Conservation (phyloP, 495 filamentous ascomycete species). For the Amphirosellinia nigrospora region DNA sequence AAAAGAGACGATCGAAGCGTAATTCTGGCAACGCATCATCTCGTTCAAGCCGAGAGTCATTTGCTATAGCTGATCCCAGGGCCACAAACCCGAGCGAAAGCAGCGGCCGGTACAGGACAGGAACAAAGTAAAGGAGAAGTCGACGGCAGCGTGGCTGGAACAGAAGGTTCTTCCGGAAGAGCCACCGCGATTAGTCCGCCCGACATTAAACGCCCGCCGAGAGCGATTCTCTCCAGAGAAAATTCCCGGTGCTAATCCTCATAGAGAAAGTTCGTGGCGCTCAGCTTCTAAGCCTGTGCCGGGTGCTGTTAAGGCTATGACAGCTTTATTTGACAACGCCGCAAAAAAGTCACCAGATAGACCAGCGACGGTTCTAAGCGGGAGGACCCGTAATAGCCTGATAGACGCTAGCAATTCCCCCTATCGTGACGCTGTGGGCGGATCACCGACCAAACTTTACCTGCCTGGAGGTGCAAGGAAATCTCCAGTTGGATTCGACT, state of each 20-base stretch:
- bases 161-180: slow-evolving; percentile 20
- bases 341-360: slow-evolving; percentile 25
- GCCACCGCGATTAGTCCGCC: neutral
- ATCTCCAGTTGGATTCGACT: neutral
- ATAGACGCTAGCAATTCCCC: slow-evolving; percentile 32
- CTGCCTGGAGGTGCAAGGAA: slow-evolving; percentile 8
- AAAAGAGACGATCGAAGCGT: slow-evolving; percentile 37
- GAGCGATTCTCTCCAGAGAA: neutral
- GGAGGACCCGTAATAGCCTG: slow-evolving; percentile 11
- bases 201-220: neutral
- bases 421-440: slow-evolving; percentile 34
- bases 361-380: neutral
- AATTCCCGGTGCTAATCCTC: neutral
- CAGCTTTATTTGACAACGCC: slow-evolving; percentile 50
- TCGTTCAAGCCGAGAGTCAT: slow-evolving; percentile 27
- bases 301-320: slow-evolving; percentile 51
- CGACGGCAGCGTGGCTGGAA: neutral
- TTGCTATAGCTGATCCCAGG: neutral
- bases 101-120: neutral
- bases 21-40: slow-evolving; percentile 20
- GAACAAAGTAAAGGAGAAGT: neutral
- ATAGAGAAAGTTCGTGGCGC: slow-evolving; percentile 19
- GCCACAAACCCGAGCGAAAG: slow-evolving; percentile 24
- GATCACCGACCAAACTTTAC: slow-evolving; percentile 24
- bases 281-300: slow-evolving; percentile 31